These are phyloP conservation scores for Amoebophrya sp. DNA, from an alignment of 169 alveolate genomes.

Conservation along the genomic window DNA sequence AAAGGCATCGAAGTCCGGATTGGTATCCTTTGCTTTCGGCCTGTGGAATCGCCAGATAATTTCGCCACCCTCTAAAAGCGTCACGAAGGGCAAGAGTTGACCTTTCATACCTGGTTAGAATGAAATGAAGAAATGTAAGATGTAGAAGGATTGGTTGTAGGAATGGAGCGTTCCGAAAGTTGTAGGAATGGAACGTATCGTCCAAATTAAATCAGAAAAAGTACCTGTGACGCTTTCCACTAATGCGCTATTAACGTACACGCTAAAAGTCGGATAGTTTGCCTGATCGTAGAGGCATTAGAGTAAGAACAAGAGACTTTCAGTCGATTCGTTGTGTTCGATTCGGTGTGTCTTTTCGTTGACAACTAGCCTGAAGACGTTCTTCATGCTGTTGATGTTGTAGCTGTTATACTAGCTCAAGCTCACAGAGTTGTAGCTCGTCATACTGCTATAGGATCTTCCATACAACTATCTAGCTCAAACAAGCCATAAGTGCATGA, in stretches of 20 bases:
- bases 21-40: background rate
- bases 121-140: background rate
- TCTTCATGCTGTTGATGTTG: too few species aligned
- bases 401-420: too few species aligned
- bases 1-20: background rate
- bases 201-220: background rate
- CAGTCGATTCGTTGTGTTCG: background rate
- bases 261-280: background rate
- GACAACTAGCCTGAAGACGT: background rate
- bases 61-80: background rate
- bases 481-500: too few species aligned
- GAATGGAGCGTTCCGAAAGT: background rate
- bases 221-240: slow-evolving; percentile 12
- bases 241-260: background rate
- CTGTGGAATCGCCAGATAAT: background rate
- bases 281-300: background rate
- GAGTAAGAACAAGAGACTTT: background rate
- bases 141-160: too few species aligned
- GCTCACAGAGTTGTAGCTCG: too few species aligned
- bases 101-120: background rate
- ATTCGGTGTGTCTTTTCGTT: background rate
- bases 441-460: too few species aligned
- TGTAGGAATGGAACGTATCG: background rate
- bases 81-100: background rate
- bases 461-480: too few species aligned